phyloP scores from a whole-genome alignment of 169 alveolate genomes.

The Plasmodium adleri region DNA sequence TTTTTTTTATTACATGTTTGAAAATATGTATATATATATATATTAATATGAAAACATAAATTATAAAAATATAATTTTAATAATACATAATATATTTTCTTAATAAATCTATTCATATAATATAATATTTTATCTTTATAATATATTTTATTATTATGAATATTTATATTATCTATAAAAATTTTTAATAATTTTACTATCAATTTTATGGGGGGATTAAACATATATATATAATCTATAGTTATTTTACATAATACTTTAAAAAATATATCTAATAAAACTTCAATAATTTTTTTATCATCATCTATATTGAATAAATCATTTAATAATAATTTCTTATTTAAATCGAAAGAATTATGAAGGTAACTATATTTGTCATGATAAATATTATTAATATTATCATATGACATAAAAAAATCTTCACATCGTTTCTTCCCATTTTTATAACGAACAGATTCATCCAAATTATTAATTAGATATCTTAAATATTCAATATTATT shows the following conservation, averaged over 20 bases:
- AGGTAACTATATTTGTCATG: background rate
- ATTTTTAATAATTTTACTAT: constrained; percentile 20
- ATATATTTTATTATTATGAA: background rate
- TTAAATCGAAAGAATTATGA: background rate
- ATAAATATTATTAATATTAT: background rate
- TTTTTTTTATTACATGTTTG: constrained; percentile 41
- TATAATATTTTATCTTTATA: background rate
- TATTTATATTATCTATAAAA: constrained; percentile 13
- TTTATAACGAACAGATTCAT: background rate
- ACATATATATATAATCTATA: constrained; percentile 48
- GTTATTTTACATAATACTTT: constrained; percentile 23
- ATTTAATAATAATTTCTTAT: background rate
- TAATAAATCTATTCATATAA: constrained; percentile 12
- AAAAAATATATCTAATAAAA: constrained; percentile 20
- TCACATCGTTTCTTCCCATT: background rate
- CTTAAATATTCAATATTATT: constrained; percentile 6
- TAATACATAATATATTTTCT: constrained; percentile 13
- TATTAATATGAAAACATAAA: constrained; percentile 18
- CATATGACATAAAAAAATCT: background rate
- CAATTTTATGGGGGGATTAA: constrained; percentile 38
- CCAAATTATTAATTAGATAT: constrained; percentile 11
- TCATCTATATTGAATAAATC: constrained; percentile 7
- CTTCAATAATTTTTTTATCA: constrained; percentile 15
- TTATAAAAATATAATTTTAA: constrained; percentile 36
- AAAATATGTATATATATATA: constrained; percentile 14